Conservation (phyloP, 768 basidiomycete species). For the Mycena haematopus region DNA sequence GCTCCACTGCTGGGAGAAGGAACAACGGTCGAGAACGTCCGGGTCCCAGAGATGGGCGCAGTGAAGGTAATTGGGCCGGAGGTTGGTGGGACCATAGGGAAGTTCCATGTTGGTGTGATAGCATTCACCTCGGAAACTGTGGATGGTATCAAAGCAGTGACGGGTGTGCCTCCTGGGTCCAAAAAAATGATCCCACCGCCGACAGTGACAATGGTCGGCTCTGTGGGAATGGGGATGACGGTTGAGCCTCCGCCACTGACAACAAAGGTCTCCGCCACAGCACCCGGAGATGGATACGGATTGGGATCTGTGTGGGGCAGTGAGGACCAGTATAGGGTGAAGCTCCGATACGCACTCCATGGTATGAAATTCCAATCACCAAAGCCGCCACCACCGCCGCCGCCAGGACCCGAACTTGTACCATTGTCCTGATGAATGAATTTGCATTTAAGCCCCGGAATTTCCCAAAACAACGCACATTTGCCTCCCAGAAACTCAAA, state of each 20-base stretch:
- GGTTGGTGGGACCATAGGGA: slow-evolving; percentile 9
- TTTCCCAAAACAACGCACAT: no score
- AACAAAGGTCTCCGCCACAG: slow-evolving; percentile 14
- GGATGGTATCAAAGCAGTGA: background rate
- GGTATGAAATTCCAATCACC: background rate
- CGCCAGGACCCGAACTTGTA: no score
- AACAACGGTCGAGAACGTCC: slow-evolving; percentile 14
- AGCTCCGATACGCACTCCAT: background rate
- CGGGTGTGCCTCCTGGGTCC: slow-evolving; percentile 8
- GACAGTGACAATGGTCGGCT: background rate
- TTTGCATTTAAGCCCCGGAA: no score
- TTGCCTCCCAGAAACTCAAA: slow-evolving; percentile 40
- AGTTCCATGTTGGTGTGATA: slow-evolving; percentile 11
- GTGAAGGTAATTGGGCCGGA: slow-evolving; percentile 14
- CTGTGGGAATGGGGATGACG: slow-evolving; percentile 3
- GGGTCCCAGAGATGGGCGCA: slow-evolving; percentile 5
- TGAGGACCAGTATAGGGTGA: background rate
- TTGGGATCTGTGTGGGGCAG: slow-evolving; percentile 6
- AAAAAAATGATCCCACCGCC: background rate
- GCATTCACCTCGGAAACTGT: background rate
- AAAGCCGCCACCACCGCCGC: background rate
- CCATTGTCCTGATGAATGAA: no score
- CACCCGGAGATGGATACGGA: slow-evolving; percentile 8
- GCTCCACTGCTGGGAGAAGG: background rate
- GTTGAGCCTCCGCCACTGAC: no score